A percentile compares a stretch with the other conserved stretches of the same genome.
phyloP scores from a whole-genome alignment of 768 basidiomycete genomes.

The Boletus patriciae region DNA sequence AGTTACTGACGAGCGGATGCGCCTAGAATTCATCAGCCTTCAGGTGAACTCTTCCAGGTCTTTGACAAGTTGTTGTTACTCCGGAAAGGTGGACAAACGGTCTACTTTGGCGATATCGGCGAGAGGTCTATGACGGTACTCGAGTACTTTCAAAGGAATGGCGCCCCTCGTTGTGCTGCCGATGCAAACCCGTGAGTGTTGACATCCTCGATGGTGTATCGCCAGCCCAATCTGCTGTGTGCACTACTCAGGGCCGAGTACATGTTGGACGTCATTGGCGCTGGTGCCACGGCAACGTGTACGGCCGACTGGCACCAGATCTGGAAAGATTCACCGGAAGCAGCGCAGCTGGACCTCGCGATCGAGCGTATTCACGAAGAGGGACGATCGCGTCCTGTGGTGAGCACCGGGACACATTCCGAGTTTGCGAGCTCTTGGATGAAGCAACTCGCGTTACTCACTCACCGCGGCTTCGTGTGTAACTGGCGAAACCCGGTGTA shows the following conservation, averaged over 20 bases:
- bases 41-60: conserved; percentile 49
- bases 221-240: neutral
- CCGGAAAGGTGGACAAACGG: conserved; percentile 57
- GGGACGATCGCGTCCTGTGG: conserved; percentile 28
- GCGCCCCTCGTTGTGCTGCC: conserved; percentile 16
- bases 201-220: neutral
- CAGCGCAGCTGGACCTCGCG: conserved; percentile 37
- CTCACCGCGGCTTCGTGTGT: conserved; percentile 31
- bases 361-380: conserved; percentile 45
- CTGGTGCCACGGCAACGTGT: conserved; percentile 49
- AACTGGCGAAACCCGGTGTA: conserved; percentile 45
- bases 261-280: conserved; percentile 55
- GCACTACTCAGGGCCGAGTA: conserved; percentile 42
- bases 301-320: conserved; percentile 48
- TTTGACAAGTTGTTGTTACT: conserved; percentile 54
- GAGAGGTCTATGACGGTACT: conserved; percentile 23
- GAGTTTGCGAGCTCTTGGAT: conserved; percentile 42
- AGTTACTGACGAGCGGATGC: neutral
- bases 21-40: conserved; percentile 35
- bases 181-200: conserved; percentile 27
- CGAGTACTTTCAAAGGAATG: conserved; percentile 26
- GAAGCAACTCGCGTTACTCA: conserved; percentile 35
- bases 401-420: conserved; percentile 21
- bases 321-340: conserved; percentile 49
- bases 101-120: conserved; percentile 58